phyloP scores from a whole-genome alignment of 192 early-diverging fungal species.

The Coemansia sp. region DNA sequence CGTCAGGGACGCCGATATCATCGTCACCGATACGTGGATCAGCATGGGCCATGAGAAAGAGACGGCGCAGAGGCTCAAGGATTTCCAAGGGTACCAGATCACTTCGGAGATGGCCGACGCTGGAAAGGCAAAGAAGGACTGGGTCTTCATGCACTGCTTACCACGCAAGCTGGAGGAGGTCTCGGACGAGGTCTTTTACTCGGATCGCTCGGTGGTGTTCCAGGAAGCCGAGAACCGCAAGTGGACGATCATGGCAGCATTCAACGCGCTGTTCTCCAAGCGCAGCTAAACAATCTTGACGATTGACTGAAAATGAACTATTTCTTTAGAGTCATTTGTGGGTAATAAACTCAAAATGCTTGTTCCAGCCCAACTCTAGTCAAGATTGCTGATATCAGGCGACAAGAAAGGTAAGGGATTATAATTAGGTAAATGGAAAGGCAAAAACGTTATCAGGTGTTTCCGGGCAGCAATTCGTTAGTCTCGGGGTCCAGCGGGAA shows the following conservation, averaged over 20 bases:
- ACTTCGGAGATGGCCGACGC: constrained; percentile 77
- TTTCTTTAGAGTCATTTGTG: too few relatives aligned
- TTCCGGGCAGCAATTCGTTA: too few relatives aligned
- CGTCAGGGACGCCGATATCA: constrained; percentile 75
- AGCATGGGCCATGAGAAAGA: constrained; percentile 98
- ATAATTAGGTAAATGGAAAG: too few relatives aligned
- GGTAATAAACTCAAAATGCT: too few relatives aligned
- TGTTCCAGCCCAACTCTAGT: too few relatives aligned
- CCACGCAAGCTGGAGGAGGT: constrained; percentile 97
- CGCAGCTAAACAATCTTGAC: constrained; percentile 3
- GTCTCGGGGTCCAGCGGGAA: constrained; percentile 9
- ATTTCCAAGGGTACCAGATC: constrained; percentile 88
- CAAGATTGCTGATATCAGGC: too few relatives aligned
- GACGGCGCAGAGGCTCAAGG: constrained; percentile 74
- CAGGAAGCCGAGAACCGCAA: constrained; percentile 99
- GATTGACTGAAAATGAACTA: neutral
- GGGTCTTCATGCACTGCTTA: constrained; percentile 99
- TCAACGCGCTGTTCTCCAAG: constrained; percentile 61
- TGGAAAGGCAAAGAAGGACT: constrained; percentile 79
- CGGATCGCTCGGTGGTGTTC: constrained; percentile 88
- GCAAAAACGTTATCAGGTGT: neutral
- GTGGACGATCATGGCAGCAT: constrained; percentile 92
- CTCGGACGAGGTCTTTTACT: constrained; percentile 94
- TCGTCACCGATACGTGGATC: constrained; percentile 99
- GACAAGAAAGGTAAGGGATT: neutral